These are phyloP conservation scores for Pseudogymnoascus sp. DNA, from an alignment of 2,329 filamentous ascomycete species.

Conservation along the genomic window DNA sequence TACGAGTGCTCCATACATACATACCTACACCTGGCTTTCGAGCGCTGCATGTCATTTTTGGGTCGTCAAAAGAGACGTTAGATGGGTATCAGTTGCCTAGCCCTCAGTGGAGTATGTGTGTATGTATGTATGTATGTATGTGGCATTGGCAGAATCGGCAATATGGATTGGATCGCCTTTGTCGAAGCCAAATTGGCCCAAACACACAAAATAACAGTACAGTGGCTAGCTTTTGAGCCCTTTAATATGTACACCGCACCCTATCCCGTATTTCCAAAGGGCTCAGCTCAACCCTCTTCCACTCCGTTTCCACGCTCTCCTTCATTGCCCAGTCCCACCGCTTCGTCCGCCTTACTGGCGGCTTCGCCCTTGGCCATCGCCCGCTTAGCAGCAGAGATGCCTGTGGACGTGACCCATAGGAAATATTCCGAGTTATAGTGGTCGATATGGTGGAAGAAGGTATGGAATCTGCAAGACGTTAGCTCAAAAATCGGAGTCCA, in stretches of 20 bases:
- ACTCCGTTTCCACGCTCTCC: background rate
- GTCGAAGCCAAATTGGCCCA: background rate
- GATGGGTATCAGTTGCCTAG: background rate
- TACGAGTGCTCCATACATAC: background rate
- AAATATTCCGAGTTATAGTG: slow-evolving; percentile 66
- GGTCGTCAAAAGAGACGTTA: background rate
- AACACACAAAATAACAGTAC: background rate
- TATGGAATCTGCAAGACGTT: slow-evolving; percentile 53
- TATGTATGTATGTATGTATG: background rate
- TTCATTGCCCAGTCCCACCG: background rate
- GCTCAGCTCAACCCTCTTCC: background rate
- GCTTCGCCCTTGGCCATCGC: slow-evolving; percentile 36
- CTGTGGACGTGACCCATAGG: slow-evolving; percentile 65
- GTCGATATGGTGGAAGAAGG: slow-evolving; percentile 74
- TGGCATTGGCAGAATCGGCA: background rate
- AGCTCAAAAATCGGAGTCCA: slow-evolving; percentile 17
- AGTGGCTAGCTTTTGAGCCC: background rate
- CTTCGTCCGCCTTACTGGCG: background rate
- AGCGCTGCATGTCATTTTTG: background rate
- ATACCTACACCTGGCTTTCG: background rate
- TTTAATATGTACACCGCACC: background rate
- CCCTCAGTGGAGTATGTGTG: background rate
- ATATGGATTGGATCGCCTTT: background rate
- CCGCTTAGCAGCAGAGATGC: slow-evolving; percentile 53
- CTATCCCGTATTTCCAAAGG: background rate